Evolutionary conservation across 441 rosid genomes (phyloP).

Genomic region (Gossypium lobatum): DNA sequence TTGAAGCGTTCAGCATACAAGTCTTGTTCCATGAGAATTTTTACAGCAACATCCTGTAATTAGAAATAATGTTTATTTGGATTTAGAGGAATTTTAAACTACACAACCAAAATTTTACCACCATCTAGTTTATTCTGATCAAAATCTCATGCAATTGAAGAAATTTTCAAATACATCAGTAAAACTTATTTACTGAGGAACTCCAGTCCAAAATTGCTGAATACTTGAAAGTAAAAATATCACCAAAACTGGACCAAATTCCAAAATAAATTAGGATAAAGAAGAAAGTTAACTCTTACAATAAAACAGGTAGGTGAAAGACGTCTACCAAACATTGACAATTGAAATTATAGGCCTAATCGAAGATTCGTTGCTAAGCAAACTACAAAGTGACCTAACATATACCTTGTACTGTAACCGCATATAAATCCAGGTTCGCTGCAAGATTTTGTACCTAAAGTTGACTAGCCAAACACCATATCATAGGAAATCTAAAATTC

Average conservation of each 20-base stretch:
- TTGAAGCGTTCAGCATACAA: conserved; percentile 75
- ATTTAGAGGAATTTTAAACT: background rate
- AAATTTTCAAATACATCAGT: background rate
- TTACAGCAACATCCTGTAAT: conserved; percentile 97
- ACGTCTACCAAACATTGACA: background rate
- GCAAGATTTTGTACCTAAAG: background rate
- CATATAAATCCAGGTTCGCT: background rate
- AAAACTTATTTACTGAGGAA: background rate
- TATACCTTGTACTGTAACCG: background rate
- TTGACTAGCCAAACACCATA: background rate
- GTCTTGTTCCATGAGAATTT: conserved; percentile 99
- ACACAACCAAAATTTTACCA: background rate
- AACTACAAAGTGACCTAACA: background rate
- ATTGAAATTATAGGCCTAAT: background rate
- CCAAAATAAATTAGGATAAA: background rate
- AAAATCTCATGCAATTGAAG: background rate
- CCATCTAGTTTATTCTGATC: background rate
- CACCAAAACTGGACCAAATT: background rate
- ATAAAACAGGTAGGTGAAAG: background rate
- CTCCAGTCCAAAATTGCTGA: background rate
- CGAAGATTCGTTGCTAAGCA: background rate
- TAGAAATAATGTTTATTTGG: conserved; percentile 5
- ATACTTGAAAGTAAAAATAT: background rate
- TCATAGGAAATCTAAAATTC: background rate
- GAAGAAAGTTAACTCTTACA: background rate